Conservation (phyloP, 1,284 basidiomycete species). For the Serendipita sp. region DNA sequence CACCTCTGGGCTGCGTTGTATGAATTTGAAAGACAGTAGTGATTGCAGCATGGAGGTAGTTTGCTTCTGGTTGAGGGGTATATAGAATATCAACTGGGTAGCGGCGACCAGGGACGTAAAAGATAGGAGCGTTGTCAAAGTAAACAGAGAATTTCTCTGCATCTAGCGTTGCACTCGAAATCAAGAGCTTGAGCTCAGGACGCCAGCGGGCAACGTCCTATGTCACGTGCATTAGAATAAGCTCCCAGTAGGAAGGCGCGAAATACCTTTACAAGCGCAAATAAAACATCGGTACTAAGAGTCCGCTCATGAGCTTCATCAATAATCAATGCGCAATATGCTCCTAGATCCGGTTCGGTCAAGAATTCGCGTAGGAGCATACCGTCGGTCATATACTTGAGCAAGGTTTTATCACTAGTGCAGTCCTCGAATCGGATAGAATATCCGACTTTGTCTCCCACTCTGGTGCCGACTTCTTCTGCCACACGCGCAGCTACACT, state of each 20-base stretch:
- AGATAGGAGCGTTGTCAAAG: slow-evolving; percentile 88
- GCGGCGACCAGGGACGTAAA: slow-evolving; percentile 90
- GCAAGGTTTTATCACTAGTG: slow-evolving; percentile 91
- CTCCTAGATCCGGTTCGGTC: slow-evolving; percentile 86
- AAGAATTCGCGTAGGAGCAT: slow-evolving; percentile 95
- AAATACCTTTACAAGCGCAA: slow-evolving; percentile 84
- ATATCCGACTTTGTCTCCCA: slow-evolving; percentile 96
- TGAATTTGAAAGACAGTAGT: slow-evolving; percentile 99
- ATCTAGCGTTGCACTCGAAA: slow-evolving; percentile 94
- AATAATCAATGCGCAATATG: slow-evolving; percentile 85
- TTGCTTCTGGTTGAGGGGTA: slow-evolving; percentile 93
- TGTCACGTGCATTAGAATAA: slow-evolving; percentile 1
- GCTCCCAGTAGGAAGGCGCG: slow-evolving; percentile 21
- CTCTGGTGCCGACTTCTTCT: slow-evolving; percentile 93
- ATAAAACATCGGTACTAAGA: slow-evolving; percentile 89
- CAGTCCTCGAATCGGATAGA: slow-evolving; percentile 99
- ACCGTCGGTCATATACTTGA: slow-evolving; percentile 98
- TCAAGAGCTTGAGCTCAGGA: slow-evolving; percentile 79
- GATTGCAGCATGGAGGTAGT: slow-evolving; percentile 96
- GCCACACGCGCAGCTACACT: slow-evolving; percentile 97
- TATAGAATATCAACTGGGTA: slow-evolving; percentile 99
- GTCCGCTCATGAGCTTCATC: slow-evolving; percentile 96
- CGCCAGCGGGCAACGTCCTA: slow-evolving; percentile 95
- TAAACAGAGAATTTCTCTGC: slow-evolving; percentile 94
- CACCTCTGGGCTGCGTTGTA: slow-evolving; percentile 95